phyloP scores from a whole-genome alignment of 352 stramenopile genomes.

The Globisporangium cylindrosporum region DNA sequence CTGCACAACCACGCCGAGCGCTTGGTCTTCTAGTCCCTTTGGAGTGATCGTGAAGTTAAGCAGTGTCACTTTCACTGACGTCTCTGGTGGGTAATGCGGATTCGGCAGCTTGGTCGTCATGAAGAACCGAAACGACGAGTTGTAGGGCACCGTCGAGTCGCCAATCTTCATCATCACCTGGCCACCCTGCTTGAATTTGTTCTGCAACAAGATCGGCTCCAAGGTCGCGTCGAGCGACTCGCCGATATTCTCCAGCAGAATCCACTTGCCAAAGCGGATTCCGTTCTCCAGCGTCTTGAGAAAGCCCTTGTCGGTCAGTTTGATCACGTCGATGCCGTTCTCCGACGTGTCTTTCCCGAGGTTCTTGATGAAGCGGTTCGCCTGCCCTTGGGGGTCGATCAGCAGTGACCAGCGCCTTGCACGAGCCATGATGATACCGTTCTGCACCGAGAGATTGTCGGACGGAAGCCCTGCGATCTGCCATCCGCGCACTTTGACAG shows the following conservation, averaged over 20 bases:
- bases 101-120: constrained; percentile 94
- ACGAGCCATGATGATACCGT: constrained; percentile 91
- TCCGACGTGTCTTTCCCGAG: constrained; percentile 83
- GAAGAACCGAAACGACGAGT: constrained; percentile 89
- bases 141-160: constrained; percentile 90
- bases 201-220: constrained; percentile 89
- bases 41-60: constrained; percentile 93
- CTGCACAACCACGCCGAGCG: constrained; percentile 90
- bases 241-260: constrained; percentile 87
- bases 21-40: constrained; percentile 89
- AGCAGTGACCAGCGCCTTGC: constrained; percentile 88
- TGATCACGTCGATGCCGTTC: constrained; percentile 84
- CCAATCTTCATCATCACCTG: constrained; percentile 93
- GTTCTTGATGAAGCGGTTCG: constrained; percentile 93
- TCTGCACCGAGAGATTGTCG: constrained; percentile 91
- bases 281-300: constrained; percentile 89
- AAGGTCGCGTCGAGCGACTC: constrained; percentile 88
- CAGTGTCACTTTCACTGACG: constrained; percentile 91
- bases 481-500: constrained; percentile 89
- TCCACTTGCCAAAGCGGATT: constrained; percentile 91
- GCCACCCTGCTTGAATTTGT: constrained; percentile 91
- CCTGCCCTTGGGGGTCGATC: constrained; percentile 92
- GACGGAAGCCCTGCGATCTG: constrained; percentile 89
- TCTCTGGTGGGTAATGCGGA: constrained; percentile 91
- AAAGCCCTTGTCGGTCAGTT: constrained; percentile 80